phyloP scores from a whole-genome alignment of 495 filamentous ascomycete genomes.

The Aspergillus coremiiformis region DNA sequence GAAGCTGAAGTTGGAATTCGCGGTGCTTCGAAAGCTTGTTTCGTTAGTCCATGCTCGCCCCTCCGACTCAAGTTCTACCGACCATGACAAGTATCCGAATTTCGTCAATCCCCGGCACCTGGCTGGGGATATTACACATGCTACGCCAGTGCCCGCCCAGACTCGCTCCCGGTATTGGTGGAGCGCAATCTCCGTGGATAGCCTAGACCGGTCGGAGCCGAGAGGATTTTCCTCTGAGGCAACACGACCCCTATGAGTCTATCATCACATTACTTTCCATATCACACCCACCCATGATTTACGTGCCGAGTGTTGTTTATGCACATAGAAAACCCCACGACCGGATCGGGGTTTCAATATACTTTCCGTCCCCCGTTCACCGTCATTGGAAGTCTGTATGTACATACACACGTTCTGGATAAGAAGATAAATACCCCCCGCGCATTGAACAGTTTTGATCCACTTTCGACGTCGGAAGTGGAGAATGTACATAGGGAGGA shows the following conservation, averaged over 20 bases:
- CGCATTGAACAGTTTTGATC: too few relatives aligned
- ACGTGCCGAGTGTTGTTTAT: too few relatives aligned
- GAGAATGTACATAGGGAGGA: too few relatives aligned
- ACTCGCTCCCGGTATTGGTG: constrained; percentile 13
- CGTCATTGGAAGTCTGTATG: too few relatives aligned
- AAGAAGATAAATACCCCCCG: too few relatives aligned
- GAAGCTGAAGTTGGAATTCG: constrained; percentile 59
- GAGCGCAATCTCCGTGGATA: constrained; percentile 31
- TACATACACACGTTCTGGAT: too few relatives aligned
- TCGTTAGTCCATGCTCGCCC: constrained; percentile 25
- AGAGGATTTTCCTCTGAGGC: neutral
- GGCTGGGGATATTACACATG: constrained; percentile 33
- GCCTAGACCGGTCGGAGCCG: constrained; percentile 24
- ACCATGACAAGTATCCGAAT: constrained; percentile 30
- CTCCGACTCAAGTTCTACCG: constrained; percentile 28
- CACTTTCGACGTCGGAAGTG: too few relatives aligned
- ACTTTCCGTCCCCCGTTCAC: too few relatives aligned
- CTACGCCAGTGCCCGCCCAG: constrained; percentile 17
- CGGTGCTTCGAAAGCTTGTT: constrained; percentile 42
- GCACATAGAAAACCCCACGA: too few relatives aligned
- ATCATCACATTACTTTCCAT: neutral
- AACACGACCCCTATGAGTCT: neutral
- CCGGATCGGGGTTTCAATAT: too few relatives aligned
- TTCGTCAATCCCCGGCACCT: constrained; percentile 36
- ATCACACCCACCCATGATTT: too few relatives aligned